Percentiles rank a stretch among this genome's conserved stretches.
phyloP scores from a whole-genome alignment of 2,329 filamentous ascomycete species.

The Sphaerulina vaccinii region DNA sequence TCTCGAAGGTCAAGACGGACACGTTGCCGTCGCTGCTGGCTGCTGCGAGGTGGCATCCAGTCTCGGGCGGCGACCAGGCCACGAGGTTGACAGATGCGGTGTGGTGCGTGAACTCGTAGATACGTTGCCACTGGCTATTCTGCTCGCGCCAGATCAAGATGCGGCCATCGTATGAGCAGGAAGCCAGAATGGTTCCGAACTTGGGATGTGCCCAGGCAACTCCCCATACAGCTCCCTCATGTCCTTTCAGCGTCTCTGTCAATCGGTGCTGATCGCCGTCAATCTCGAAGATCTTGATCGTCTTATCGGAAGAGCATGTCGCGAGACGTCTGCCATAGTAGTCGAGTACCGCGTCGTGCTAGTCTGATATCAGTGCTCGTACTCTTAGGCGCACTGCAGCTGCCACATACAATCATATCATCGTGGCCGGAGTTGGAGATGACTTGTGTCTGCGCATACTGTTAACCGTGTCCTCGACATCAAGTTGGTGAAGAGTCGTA shows the following conservation, averaged over 20 bases:
- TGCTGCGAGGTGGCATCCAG: constrained; percentile 89
- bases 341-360: constrained; percentile 96
- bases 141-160: constrained; percentile 98
- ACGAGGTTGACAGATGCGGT: constrained; percentile 96
- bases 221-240: constrained; percentile 97
- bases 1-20: constrained; percentile 92
- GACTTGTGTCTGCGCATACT: constrained; percentile 62
- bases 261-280: constrained; percentile 88
- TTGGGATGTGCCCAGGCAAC: constrained; percentile 98
- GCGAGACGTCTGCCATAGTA: constrained; percentile 96
- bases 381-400: too few relatives aligned
- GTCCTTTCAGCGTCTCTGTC: constrained; percentile 93
- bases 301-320: constrained; percentile 96
- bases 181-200: constrained; percentile 96
- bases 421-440: constrained; percentile 88
- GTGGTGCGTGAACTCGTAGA: constrained; percentile 91
- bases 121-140: constrained; percentile 61
- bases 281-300: constrained; percentile 98
- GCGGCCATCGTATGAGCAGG: constrained; percentile 93
- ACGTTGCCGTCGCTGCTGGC: constrained; percentile 93
- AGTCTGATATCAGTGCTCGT: too few relatives aligned
- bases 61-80: constrained; percentile 95
- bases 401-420: constrained; percentile 92
- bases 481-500: background rate
- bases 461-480: constrained; percentile 21